phyloP scores from a whole-genome alignment of 1,284 basidiomycete genomes.

The Cystobasidium slooffiae region DNA sequence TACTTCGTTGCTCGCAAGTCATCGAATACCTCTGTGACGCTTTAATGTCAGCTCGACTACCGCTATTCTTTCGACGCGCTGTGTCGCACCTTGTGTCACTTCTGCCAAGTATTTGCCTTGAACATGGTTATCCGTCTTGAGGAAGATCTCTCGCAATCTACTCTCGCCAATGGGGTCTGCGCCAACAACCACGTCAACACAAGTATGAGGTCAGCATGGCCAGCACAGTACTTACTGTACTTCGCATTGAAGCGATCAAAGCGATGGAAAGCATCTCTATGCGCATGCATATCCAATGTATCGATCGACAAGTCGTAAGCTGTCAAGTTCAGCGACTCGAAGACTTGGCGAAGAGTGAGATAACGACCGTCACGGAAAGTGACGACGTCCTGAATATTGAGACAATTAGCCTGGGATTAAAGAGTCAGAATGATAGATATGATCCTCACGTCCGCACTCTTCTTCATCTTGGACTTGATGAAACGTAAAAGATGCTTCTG shows the following conservation, averaged over 20 bases:
- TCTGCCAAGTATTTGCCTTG: constrained; percentile 90
- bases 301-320: constrained; percentile 99
- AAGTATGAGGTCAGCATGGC: too few relatives aligned
- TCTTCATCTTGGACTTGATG: constrained; percentile 87
- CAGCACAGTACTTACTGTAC: constrained; percentile 49
- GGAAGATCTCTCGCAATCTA: constrained; percentile 91
- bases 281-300: constrained; percentile 99
- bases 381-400: constrained; percentile 78
- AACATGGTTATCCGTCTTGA: constrained; percentile 88
- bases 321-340: constrained; percentile 89
- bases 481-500: constrained; percentile 99
- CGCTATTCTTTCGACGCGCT: constrained; percentile 2
- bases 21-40: constrained; percentile 79
- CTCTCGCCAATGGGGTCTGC: constrained; percentile 86
- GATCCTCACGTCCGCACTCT: constrained; percentile 60
- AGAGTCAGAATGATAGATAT: not conserved
- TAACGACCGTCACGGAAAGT: constrained; percentile 91
- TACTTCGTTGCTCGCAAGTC: constrained; percentile 99
- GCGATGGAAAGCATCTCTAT: constrained; percentile 93
- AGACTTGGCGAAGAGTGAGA: constrained; percentile 89
- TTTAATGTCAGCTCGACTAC: constrained; percentile 15
- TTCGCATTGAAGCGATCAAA: constrained; percentile 96
- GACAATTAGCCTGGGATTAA: not conserved
- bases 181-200: not conserved
- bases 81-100: constrained; percentile 74